Base-by-base conservation (phyloP, 2,329 filamentous ascomycete genomes). In the Ceratocystis smalleyi region DNA sequence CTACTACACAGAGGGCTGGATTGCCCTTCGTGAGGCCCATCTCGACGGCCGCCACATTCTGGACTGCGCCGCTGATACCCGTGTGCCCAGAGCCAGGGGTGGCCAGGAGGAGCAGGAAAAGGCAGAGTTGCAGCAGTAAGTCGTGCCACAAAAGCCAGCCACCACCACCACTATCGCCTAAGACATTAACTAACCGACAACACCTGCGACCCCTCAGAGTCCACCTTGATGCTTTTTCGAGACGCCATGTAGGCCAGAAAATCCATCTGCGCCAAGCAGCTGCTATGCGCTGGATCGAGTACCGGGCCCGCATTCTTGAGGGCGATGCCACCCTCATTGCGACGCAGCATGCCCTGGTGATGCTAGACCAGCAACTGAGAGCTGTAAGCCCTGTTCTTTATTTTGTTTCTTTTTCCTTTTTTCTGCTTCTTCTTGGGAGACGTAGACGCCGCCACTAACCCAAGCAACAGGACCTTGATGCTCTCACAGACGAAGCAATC, bases 41-140 rank as follows among this genome's bases (percentile, higher is more conserved):
- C 70, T 83, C 51, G 83, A 86, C 69, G 83, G 83, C 5, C 82
- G 84, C 70, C 78, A 84, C 73, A 85, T 86, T 68, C 77, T 86
- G 67, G 82, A 85, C 70, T 83, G 81, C 69, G 82, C 81, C 24
- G 83, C 83, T 49, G 83, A 86, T 71, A 82, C 82, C 17, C 77
- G 76, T 62, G 82, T 85, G 12, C 82, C 83, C 3, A 73, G 75
- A 55, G 72, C 78, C 59, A 72, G 71, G 72, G 40, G 49, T 30
- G 57, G 63, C 2, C 64, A 60, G 15, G 64, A 59, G 19, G 64
- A 65, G 22, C 64, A 66, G 43, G 62, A 61, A 43, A 66, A 64
- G 49, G 64, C 45, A 4, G 61, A 64, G 32, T 35, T 65, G 17
- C 59, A 57, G 40, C 60, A 65, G 60, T 61, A 24, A 61, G 59